Base-by-base conservation (phyloP, 1,284 basidiomycete genomes). In the Phenoliferia sp. region DNA sequence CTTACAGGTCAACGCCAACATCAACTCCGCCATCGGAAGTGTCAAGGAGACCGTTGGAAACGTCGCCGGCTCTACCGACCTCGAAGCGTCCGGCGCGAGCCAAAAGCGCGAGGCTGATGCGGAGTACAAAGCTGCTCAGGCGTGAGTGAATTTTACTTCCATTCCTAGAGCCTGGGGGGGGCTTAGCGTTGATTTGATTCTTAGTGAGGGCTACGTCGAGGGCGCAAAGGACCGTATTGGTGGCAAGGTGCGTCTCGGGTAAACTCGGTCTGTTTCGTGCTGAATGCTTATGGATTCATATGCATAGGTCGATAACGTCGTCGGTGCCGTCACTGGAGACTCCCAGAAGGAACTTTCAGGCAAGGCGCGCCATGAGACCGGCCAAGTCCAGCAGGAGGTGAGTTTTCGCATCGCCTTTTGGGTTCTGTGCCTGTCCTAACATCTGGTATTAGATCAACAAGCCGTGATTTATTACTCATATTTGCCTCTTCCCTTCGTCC, bases 111-210 rank as follows among this genome's bases (percentile, higher is more conserved):
- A 34, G n/a, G 70, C 67, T 4, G 61, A 71, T 29, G 70, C 68
- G 19, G 70, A 71, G 56, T 63, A 67, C 61, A 67, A 67, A 55
- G 61, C 64, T 3, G 70, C 70, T 28, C 63, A 66, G 55, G 64
- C 62, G 26, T 54, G n/a, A n/a, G n/a, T n/a, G n/a, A n/a, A 26
- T 9, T 19, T 54, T 12, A 28, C 50, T 10, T 54, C 22, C 50
- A 15, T n/a, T 9, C n/a, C 29, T 12, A 7, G n/a, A 15, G 50
- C 10, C 10, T n/a, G 10, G 15, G 7, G 10, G n/a, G 29, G 50
- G 7, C 22, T 19, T 26, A n/a, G n/a, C 7, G 50, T 28, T 54
- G n/a, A 54, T 28, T n/a, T 54, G 50, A n/a, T 54, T 9, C n/a
- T 12, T 28, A 54, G 50, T 57, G 44, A 66, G 39, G 68, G 56